Conservation (phyloP, 345 rosid species). For the Citrus glauca region DNA sequence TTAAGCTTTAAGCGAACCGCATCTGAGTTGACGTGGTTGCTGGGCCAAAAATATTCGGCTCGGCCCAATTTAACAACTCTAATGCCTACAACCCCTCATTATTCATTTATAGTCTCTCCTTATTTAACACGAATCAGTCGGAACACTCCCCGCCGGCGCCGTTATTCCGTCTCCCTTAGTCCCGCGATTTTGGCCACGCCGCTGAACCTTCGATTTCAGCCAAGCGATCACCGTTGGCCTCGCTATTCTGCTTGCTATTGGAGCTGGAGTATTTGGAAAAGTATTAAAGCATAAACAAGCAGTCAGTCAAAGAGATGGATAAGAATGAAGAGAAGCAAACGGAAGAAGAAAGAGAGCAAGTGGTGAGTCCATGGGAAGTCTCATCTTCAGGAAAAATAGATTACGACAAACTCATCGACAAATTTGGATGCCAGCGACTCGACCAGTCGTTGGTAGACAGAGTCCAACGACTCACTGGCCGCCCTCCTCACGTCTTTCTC, state of each 20-base stretch:
- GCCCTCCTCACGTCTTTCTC: constrained; percentile 77
- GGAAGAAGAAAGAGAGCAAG: constrained; percentile 33
- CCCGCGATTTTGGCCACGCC: background rate
- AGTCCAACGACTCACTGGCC: constrained; percentile 67
- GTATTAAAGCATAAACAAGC: background rate
- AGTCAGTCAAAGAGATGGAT: constrained; percentile 17
- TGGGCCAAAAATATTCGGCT: too few species aligned
- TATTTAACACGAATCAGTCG: background rate
- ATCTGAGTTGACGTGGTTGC: too few species aligned
- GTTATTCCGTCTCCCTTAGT: background rate
- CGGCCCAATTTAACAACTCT: too few species aligned
- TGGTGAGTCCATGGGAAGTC: constrained; percentile 94
- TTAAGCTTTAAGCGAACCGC: too few species aligned
- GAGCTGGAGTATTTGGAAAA: background rate
- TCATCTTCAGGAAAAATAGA: constrained; percentile 74
- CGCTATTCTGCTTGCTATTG: background rate
- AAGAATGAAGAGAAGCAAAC: constrained; percentile 17
- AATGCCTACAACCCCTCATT: too few species aligned
- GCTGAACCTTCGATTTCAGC: background rate
- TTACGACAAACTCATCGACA: constrained; percentile 84
- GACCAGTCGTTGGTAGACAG: constrained; percentile 57
- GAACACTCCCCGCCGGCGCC: background rate
- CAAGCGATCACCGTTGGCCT: background rate
- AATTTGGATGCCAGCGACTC: constrained; percentile 85
- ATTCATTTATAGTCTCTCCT: background rate